A percentile compares a stretch with the other conserved stretches of the same genome.
phyloP scores from a whole-genome alignment of 1,284 basidiomycete species.

The Volvariella volvacea region DNA sequence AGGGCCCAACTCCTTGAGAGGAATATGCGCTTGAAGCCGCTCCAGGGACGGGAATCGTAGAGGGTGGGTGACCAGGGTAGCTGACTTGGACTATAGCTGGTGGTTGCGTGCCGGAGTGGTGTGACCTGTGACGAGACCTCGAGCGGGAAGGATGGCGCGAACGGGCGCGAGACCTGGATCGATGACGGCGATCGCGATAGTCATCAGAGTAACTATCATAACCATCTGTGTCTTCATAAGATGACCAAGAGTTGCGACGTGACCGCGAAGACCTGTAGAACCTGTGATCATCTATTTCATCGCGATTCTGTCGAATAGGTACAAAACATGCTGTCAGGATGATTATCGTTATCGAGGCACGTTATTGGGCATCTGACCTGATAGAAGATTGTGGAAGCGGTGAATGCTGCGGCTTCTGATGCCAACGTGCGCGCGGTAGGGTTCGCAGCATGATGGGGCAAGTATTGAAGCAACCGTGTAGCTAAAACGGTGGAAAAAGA shows the following conservation, averaged over 20 bases:
- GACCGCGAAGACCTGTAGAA: constrained; percentile 13
- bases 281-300: constrained; percentile 17
- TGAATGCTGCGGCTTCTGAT: constrained; percentile 50
- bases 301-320: constrained; percentile 23
- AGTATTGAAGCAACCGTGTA: constrained; percentile 39
- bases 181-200: constrained; percentile 24
- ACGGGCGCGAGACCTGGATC: constrained; percentile 23
- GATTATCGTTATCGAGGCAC: neutral
- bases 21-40: neutral
- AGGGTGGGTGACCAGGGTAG: neutral
- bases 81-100: neutral
- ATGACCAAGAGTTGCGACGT: constrained; percentile 2
- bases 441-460: constrained; percentile 30
- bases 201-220: constrained; percentile 4
- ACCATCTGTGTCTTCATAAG: constrained; percentile 12
- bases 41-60: neutral
- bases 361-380: constrained; percentile 20
- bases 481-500: constrained; percentile 18
- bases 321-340: constrained; percentile 2
- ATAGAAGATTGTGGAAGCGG: constrained; percentile 44
- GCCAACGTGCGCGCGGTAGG: constrained; percentile 37
- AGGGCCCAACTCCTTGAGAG: neutral
- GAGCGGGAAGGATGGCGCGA: constrained; percentile 24
- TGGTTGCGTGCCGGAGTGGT: constrained; percentile 11
- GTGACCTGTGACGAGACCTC: constrained; percentile 23